Base-by-base conservation (phyloP, 257 asterid species). In the Anisodus acutangulus region DNA sequence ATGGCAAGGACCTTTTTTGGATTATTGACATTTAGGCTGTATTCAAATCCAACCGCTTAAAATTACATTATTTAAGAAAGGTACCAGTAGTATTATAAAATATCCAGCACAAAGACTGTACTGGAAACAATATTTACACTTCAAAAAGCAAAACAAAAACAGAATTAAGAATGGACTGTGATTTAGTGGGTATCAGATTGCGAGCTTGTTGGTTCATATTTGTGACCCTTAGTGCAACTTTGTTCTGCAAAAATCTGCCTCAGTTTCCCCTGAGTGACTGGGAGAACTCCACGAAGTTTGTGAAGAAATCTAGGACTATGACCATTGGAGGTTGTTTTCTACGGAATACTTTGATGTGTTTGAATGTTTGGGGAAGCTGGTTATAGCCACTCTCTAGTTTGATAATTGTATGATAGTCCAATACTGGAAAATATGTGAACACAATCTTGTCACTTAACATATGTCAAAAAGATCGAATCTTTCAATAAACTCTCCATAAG, bases 381-480 rank as follows among this genome's bases (percentile, higher is more conserved):
- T 76, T 53, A 53, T 51, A 22, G 64, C 49, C 37, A 1, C 64
- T 31, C 31, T 53, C 13, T 26, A 53, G 47, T 31, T 78, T 15
- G 82, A 78, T 15, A 49, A 78, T 54, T 78, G 49, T 78, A 53
- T 76, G 82, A 78, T 78, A 53, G 49, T 78, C 49, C 49, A 26
- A 13, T 78, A 26, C 63, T 31, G 47, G 82, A 13, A 53, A 74
- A 78, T 53, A 53, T 53, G 64, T 54, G 64, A 53, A 78, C 82
- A 26, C 47, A 78, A 53, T 78, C 82, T 26, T 78, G 26, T 78
- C 49, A 41, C 64, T 26, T 78, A 15, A 78, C 31, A 31, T 78
- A 13, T 37, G 63, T 78, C 49, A 53, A 57, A 55, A 26, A 13
- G 64, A 13, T 78, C 8, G 64, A 45, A 78, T 31, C 64, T 53